A percentile compares a stretch with the other conserved stretches of the same genome.
These are phyloP conservation scores for Globisporangium perplexum DNA, from an alignment of 352 stramenopile genomes.

Conservation along the genomic window DNA sequence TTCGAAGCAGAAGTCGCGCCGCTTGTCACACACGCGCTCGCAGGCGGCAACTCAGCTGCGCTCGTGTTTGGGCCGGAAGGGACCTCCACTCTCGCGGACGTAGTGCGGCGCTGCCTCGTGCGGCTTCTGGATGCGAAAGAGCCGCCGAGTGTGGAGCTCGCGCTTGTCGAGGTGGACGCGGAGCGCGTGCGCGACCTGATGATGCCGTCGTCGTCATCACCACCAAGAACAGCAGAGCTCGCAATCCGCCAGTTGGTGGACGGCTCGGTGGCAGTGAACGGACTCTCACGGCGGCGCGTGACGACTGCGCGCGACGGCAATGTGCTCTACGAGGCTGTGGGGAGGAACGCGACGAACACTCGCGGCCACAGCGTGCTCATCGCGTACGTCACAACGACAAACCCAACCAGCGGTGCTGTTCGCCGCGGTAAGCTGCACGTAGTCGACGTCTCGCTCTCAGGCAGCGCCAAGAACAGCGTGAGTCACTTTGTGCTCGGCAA, in stretches of 20 bases:
- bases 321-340: conserved; percentile 20
- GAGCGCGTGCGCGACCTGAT: conserved; percentile 49
- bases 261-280: conserved; percentile 25
- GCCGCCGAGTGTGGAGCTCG: neutral
- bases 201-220: conserved; percentile 16
- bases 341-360: conserved; percentile 56
- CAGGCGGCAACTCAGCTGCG: neutral
- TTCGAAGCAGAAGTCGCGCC: neutral
- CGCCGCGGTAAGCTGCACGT: conserved; percentile 31
- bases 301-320: conserved; percentile 24
- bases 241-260: conserved; percentile 32
- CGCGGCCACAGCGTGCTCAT: conserved; percentile 82
- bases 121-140: neutral
- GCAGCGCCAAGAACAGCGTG: conserved; percentile 67
- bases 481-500: conserved; percentile 72
- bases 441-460: conserved; percentile 29
- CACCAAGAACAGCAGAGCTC: conserved; percentile 21
- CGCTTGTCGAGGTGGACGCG: neutral
- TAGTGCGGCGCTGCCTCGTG: neutral
- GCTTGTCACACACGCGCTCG: neutral
- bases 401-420: conserved; percentile 9
- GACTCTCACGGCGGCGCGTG: conserved; percentile 23
- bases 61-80: neutral
- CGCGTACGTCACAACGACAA: conserved; percentile 27
- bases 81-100: neutral